These are phyloP conservation scores for Naganishia vishniacii DNA, from an alignment of 768 basidiomycete genomes.

Conservation along the genomic window DNA sequence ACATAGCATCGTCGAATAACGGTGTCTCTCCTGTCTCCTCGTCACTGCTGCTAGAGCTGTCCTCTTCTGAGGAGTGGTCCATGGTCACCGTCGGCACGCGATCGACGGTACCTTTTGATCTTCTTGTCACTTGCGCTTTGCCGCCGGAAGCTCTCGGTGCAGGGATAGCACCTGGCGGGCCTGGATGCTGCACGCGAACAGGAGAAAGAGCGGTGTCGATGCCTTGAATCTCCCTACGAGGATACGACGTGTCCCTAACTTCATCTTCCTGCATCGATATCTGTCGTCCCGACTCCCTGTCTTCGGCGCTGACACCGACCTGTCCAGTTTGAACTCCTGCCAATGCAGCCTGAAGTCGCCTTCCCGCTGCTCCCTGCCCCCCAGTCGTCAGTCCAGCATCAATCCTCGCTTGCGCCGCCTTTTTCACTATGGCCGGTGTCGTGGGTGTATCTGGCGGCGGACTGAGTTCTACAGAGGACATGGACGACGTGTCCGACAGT, in stretches of 20 bases:
- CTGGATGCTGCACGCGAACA: too few species aligned
- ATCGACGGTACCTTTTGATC: constrained; percentile 1
- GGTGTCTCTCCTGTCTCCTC: constrained; percentile 4
- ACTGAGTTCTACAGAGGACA: constrained; percentile 14
- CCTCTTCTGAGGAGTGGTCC: not conserved
- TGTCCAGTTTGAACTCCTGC: not conserved
- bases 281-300: not conserved
- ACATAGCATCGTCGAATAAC: constrained; percentile 14
- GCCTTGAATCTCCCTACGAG: too few species aligned
- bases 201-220: too few species aligned
- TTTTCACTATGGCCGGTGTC: constrained; percentile 15
- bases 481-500: not conserved
- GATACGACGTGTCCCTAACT: too few species aligned
- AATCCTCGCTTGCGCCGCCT: not conserved
- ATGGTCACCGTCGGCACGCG: not conserved
- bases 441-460: constrained; percentile 17
- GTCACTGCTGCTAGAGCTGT: not conserved
- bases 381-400: not conserved
- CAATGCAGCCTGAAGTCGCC: constrained; percentile 5
- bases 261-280: too few species aligned
- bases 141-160: not conserved
- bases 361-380: not conserved
- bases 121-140: not conserved
- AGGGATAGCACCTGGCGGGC: too few species aligned
- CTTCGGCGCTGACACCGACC: too few species aligned